Evolutionary conservation across 164 flowering plant genomes (phyloP), one percentile per base, ranked within the genome.

Genomic region (Macadamia tetraphylla): DNA sequence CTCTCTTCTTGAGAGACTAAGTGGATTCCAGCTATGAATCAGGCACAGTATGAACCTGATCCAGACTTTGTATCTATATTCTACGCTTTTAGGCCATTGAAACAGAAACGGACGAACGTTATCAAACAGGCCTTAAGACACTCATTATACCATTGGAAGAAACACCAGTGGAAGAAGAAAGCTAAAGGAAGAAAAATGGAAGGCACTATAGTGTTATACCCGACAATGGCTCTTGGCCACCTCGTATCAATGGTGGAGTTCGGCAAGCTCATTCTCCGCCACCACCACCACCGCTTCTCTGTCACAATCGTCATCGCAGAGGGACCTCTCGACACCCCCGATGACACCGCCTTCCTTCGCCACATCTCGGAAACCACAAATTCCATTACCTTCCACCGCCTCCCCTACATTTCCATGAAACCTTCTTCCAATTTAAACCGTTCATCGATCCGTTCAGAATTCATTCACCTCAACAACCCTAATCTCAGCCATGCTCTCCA

Each of bases 161-260:
- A 23, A 23, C 23, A 23, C 23, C 23, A 23, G 23, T 23, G 23
- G 23, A 23, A 23, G 23, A 23, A 23, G 23, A 23, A 23, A 23
- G 23, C 23, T 23, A 23, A 23, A 51, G 12, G 55, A 3, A 51
- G 13, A 0, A 51, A 10, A 51, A 51, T 51, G 55, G 17, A 51
- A 0, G 55, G 17, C 13, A 51, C 55, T 10, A 30, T 81, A 35
- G 79, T 81, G 13, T 60, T 79, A 9, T 83, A 77, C 48, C 83
- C 86, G 3, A 55, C 79, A 1, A 78, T 81, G 6, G 74, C 58
- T 1, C 76, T 76, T 13, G 81, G 83, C 31, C 86, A 83, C 55
- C 65, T 83, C 0, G 57, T 75, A 48, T 65, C 86, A 72, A 79
- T 83, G 84, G 81, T 83, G n/a, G 86, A 83, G 74, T 67, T 83